These are phyloP conservation scores for Cercospora zeae-maydis DNA, from an alignment of 2,329 filamentous ascomycete species.

Conservation along the genomic window DNA sequence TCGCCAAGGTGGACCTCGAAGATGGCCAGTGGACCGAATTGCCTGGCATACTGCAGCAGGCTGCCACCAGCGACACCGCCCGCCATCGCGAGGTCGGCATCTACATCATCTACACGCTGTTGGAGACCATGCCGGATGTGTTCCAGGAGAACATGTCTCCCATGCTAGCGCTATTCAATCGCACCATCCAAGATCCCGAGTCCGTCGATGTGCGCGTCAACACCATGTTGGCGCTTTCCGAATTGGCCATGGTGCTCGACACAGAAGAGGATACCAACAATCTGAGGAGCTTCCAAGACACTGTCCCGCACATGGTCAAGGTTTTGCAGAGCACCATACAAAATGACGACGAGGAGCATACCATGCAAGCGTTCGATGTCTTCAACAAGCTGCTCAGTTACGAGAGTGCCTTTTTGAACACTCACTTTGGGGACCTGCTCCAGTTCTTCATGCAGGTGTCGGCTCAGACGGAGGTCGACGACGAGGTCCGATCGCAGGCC, in stretches of 20 bases:
- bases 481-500: conserved; percentile 84
- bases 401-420: conserved; percentile 76
- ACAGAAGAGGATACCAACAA: conserved; percentile 76
- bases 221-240: conserved; percentile 84
- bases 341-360: conserved; percentile 71
- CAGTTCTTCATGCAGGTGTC: conserved; percentile 91
- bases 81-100: conserved; percentile 84
- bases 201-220: conserved; percentile 92
- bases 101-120: conserved; percentile 87
- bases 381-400: conserved; percentile 94
- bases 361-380: conserved; percentile 88
- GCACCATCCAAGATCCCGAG: conserved; percentile 84
- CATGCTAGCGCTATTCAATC: conserved; percentile 77
- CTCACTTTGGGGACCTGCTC: conserved; percentile 84
- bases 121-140: conserved; percentile 80
- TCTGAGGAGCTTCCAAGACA: conserved; percentile 70
- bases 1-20: conserved; percentile 81
- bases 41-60: conserved; percentile 72
- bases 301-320: conserved; percentile 82
- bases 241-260: conserved; percentile 81
- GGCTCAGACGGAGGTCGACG: conserved; percentile 70
- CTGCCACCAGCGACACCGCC: conserved; percentile 70
- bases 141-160: conserved; percentile 77
- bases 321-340: conserved; percentile 83
- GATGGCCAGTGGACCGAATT: conserved; percentile 83